Evolutionary conservation across 495 filamentous ascomycete species (phyloP).

Genomic region (Astrocystis sublimbata): DNA sequence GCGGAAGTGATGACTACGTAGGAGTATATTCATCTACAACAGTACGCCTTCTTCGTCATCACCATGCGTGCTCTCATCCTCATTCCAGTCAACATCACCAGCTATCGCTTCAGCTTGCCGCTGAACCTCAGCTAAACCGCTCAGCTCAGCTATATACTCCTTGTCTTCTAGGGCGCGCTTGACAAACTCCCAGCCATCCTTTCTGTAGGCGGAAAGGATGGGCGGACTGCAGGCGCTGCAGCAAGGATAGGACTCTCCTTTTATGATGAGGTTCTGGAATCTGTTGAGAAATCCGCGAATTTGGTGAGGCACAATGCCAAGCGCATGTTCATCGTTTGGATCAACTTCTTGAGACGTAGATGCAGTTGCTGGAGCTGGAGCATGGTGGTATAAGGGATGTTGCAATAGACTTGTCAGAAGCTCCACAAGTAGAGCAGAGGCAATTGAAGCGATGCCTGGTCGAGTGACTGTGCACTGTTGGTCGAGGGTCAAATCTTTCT

Average conservation of each 20-base stretch:
- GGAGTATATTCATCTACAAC: constrained; percentile 24
- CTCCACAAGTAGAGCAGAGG: constrained; percentile 90
- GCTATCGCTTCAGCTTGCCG: constrained; percentile 64
- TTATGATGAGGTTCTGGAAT: constrained; percentile 81
- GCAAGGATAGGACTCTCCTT: constrained; percentile 80
- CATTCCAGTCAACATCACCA: constrained; percentile 48
- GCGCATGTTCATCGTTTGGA: constrained; percentile 61
- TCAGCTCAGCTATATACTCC: constrained; percentile 87
- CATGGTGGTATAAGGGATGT: constrained; percentile 67
- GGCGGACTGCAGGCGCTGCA: constrained; percentile 89
- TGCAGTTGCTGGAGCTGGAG: constrained; percentile 49
- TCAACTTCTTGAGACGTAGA: constrained; percentile 54
- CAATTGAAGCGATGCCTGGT: constrained; percentile 87
- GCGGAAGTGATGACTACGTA: constrained; percentile 21
- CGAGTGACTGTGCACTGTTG: constrained; percentile 98
- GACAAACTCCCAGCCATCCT: constrained; percentile 84
- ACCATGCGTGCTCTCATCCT: constrained; percentile 40
- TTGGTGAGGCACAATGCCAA: constrained; percentile 88
- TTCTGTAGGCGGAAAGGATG: constrained; percentile 69
- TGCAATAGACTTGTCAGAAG: constrained; percentile 84
- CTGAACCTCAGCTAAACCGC: constrained; percentile 90
- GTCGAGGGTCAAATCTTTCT: constrained; percentile 91
- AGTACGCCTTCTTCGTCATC: constrained; percentile 50
- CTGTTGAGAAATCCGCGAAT: constrained; percentile 87
- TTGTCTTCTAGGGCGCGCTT: constrained; percentile 79